Base-by-base conservation (phyloP, 176 grass and related monocot species). In the Thalia dealbata region DNA sequence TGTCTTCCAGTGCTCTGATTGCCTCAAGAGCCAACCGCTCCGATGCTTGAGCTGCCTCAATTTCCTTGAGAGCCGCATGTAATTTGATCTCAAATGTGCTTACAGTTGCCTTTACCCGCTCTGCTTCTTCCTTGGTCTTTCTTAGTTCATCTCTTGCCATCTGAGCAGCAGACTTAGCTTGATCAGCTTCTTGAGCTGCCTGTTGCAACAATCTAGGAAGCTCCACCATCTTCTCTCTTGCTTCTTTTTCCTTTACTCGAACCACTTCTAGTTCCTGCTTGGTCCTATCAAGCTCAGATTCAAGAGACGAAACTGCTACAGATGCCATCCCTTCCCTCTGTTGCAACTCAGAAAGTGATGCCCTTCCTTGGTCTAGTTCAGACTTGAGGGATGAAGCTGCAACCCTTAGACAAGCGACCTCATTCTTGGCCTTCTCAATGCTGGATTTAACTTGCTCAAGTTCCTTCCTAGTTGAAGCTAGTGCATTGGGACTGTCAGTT, bases 321-420 rank as follows among this genome's bases (percentile, higher is more conserved):
- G 84, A 90, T 44, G 93, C 89, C 89, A 97, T 97, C 70, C 82
- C 81, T 72, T 92, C 89, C 22, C 78, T 86, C 81, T 92, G 93
- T 35, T 92, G 89, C 87, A 97, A 71, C 67, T 83, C 82, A 64
- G 52, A 44, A 83, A 97, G 93, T 24, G 73, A 80, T 19, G 82
- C 46, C 77, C 87, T 92, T 78, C 86, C 87, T 48, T 66, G 88
- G 42, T 92, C 82, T 64, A 97, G 72, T 73, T 97, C 84, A 16
- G 70, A 80, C 21, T 56, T 90, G 24, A 97, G 81, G 5, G 79
- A 83, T 80, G 75, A 73, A 76, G 71, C 80, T 80, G 80, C 74
- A 30, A 78, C 65, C 71, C 68, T 84, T 71, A 90, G 76, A 85
- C 86, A 74, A 61, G 73, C 76, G 44, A 83, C 76, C 80, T 92